A percentile compares a stretch with the other conserved stretches of the same genome.
These are phyloP conservation scores for Batrachochytrium dendrobatidis DNA, from an alignment of 371 early-diverging fungal species.

Conservation along the genomic window DNA sequence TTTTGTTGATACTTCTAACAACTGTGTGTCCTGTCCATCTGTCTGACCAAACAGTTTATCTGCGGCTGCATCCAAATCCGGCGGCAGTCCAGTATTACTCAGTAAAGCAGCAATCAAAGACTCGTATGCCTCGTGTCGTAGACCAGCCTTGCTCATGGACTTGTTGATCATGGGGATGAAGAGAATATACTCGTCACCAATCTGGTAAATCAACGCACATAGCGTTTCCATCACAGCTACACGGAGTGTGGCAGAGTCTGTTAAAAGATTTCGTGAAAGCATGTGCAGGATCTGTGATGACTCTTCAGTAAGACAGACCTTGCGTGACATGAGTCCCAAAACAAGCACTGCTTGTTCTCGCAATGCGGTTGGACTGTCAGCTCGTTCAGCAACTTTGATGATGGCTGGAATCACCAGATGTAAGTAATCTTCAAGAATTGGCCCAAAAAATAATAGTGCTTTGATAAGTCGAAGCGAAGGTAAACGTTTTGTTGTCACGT, in stretches of 20 bases:
- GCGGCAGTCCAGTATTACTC: no score
- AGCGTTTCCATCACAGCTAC: conserved; percentile 79
- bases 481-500: conserved; percentile 60
- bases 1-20: conserved; percentile 18
- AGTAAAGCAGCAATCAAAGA: no score
- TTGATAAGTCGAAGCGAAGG: conserved; percentile 75
- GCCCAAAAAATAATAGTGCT: conserved; percentile 79
- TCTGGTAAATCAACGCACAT: conserved; percentile 75
- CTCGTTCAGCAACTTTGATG: conserved; percentile 70
- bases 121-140: no score
- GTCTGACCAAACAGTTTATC: neutral
- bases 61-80: no score
- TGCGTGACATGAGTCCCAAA: conserved; percentile 69
- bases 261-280: conserved; percentile 66
- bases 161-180: conserved; percentile 86
- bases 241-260: no score
- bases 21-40: neutral
- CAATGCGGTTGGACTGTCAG: conserved; percentile 56
- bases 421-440: conserved; percentile 89
- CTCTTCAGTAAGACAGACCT: conserved; percentile 82
- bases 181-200: conserved; percentile 79
- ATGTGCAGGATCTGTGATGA: conserved; percentile 88
- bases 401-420: conserved; percentile 87
- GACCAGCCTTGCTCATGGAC: no score
- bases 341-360: conserved; percentile 69